A percentile compares a stretch with the other conserved stretches of the same genome.
Evolutionary conservation across 495 filamentous ascomycete species (phyloP).

Genomic region (Podospora anserina): DNA sequence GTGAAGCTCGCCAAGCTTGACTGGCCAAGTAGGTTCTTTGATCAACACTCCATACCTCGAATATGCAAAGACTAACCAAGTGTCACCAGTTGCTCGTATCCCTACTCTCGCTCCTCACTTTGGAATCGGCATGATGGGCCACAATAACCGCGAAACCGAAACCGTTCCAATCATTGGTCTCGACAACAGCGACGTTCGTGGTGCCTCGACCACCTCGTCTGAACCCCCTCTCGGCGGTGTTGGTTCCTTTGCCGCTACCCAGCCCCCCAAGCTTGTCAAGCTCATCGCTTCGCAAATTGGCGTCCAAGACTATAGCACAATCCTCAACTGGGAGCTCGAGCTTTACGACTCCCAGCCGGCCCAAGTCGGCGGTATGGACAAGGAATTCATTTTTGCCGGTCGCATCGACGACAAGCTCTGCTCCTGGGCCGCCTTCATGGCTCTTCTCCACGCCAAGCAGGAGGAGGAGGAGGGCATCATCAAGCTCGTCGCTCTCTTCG

Average conservation of each 20-base stretch:
- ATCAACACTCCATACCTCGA: neutral
- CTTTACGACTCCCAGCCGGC: conserved; percentile 90
- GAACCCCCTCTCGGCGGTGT: conserved; percentile 40
- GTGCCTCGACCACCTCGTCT: conserved; percentile 29
- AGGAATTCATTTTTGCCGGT: conserved; percentile 91
- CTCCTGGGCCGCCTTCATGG: conserved; percentile 87
- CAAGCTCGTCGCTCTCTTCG: conserved; percentile 86
- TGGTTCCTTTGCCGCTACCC: conserved; percentile 71
- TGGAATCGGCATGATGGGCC: conserved; percentile 70
- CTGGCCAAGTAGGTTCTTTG: conserved; percentile 59
- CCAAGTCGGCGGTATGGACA: conserved; percentile 77
- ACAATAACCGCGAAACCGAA: conserved; percentile 86
- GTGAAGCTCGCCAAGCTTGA: conserved; percentile 82
- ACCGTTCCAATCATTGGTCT: conserved; percentile 92
- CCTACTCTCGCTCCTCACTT: conserved; percentile 95
- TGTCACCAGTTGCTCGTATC: conserved; percentile 66
- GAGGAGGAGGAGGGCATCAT: conserved; percentile 57
- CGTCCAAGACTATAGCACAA: conserved; percentile 64
- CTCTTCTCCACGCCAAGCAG: conserved; percentile 64
- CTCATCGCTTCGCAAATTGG: conserved; percentile 72
- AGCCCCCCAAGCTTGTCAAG: conserved; percentile 79
- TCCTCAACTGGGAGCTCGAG: conserved; percentile 97
- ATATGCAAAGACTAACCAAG: neutral
- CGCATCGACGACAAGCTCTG: conserved; percentile 97
- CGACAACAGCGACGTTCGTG: conserved; percentile 62